Percentiles rank a stretch among this genome's conserved stretches.
phyloP scores from a whole-genome alignment of 129 eudicot genomes.

The Scalesia atractyloides region DNA sequence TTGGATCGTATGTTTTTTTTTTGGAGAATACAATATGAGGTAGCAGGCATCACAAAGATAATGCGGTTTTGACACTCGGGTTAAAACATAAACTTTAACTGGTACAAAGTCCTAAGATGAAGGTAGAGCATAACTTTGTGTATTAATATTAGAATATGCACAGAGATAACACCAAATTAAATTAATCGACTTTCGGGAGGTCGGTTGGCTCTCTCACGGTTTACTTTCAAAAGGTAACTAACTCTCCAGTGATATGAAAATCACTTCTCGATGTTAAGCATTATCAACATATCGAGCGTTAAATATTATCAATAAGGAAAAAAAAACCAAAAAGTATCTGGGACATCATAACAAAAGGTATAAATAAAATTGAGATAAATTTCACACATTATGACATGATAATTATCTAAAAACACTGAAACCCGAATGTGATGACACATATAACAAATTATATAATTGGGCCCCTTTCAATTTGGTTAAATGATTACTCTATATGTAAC shows the following conservation, averaged over 20 bases:
- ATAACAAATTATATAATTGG: neutral
- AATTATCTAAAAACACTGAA: neutral
- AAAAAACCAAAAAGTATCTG: neutral
- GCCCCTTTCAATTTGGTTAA: neutral
- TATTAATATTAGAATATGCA: neutral
- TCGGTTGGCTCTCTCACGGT: too few relatives aligned
- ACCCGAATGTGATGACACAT: neutral
- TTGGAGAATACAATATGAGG: neutral
- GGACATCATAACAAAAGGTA: too few relatives aligned
- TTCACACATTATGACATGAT: too few relatives aligned
- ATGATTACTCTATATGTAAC: neutral
- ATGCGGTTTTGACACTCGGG: neutral
- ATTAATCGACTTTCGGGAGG: too few relatives aligned
- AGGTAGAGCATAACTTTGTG: slow-evolving; percentile 5
- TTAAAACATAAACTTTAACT: neutral
- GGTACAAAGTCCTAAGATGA: neutral
- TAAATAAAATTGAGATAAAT: too few relatives aligned
- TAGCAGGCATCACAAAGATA: neutral
- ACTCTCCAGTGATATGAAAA: neutral
- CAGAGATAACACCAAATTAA: too few relatives aligned
- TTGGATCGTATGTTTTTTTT: neutral
- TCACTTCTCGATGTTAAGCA: neutral
- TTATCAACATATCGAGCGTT: neutral
- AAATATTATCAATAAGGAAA: neutral
- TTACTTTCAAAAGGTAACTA: too few relatives aligned